phyloP scores from a whole-genome alignment of 2,329 filamentous ascomycete genomes.

The Aspergillus fructus region DNA sequence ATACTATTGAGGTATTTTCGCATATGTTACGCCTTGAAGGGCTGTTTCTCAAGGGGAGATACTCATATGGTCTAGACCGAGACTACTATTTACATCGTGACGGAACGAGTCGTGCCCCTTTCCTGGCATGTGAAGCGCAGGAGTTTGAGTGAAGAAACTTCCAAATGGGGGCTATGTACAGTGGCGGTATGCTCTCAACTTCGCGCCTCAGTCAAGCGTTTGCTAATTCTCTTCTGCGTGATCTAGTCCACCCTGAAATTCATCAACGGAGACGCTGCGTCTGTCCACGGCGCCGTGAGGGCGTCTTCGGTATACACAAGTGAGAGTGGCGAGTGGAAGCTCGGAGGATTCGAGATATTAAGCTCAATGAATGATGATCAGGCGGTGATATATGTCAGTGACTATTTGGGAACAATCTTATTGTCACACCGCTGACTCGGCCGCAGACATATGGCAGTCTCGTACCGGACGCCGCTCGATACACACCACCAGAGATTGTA shows the following conservation, averaged over 20 bases:
- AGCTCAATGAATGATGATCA: slow-evolving; percentile 97
- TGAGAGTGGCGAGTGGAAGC: slow-evolving; percentile 96
- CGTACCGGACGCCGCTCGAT: slow-evolving; percentile 79
- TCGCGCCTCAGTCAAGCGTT: neutral
- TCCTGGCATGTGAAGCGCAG: slow-evolving; percentile 88
- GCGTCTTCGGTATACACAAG: slow-evolving; percentile 87
- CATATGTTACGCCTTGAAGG: neutral
- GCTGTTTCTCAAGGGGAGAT: neutral
- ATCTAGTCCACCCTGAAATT: slow-evolving; percentile 84
- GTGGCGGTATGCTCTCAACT: slow-evolving; percentile 62
- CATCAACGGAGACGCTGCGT: slow-evolving; percentile 88
- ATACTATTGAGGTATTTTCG: slow-evolving; percentile 80
- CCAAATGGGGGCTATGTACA: slow-evolving; percentile 92
- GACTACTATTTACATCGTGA: slow-evolving; percentile 92
- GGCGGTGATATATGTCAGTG: slow-evolving; percentile 76
- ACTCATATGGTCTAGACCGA: slow-evolving; percentile 66
- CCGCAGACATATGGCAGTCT: slow-evolving; percentile 77
- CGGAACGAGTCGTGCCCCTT: slow-evolving; percentile 82
- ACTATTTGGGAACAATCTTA: neutral
- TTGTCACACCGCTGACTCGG: slow-evolving; percentile 15
- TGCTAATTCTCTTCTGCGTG: neutral
- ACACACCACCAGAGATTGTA: slow-evolving; percentile 81
- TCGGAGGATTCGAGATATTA: slow-evolving; percentile 88
- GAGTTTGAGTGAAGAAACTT: slow-evolving; percentile 83
- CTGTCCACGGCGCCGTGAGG: slow-evolving; percentile 83